phyloP scores from a whole-genome alignment of 202 grass and related monocot genomes.

The Setaria italica region DNA sequence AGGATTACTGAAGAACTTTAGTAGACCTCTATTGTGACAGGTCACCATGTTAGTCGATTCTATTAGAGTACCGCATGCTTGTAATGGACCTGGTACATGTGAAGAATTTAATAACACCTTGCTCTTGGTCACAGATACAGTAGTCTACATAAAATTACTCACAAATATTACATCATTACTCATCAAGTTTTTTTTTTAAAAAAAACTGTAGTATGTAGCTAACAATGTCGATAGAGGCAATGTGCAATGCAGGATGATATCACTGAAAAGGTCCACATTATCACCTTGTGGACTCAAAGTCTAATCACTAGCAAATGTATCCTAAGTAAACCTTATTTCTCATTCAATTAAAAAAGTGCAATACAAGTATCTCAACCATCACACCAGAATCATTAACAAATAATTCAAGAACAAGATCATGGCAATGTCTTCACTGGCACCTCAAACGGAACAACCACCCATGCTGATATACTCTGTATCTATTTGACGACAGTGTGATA shows the following conservation, averaged over 20 bases:
- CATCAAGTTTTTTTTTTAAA: slow-evolving; percentile 4
- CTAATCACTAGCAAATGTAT: slow-evolving; percentile 11
- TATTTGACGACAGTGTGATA: not conserved
- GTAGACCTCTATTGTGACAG: not conserved
- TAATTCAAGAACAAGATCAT: not conserved
- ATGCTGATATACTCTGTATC: not conserved
- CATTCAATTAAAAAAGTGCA: not conserved
- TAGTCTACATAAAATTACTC: slow-evolving; percentile 4
- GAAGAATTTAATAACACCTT: slow-evolving; percentile 1
- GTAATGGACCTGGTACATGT: not conserved
- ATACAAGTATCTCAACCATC: not conserved
- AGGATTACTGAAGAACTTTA: not conserved
- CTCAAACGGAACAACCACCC: not conserved
- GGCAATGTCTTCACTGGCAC: not conserved
- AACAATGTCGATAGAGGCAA: not conserved
- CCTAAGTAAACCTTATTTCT: not conserved
- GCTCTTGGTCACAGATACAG: not conserved
- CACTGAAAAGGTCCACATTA: slow-evolving; percentile 23
- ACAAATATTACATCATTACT: not conserved
- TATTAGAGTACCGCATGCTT: slow-evolving; percentile 1
- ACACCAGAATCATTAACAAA: not conserved
- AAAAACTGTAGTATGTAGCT: not conserved
- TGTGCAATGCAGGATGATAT: slow-evolving; percentile 17
- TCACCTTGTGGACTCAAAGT: not conserved
- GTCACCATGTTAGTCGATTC: not conserved